Conservation (phyloP, 768 basidiomycete species). For the Clathrus columnatus region DNA sequence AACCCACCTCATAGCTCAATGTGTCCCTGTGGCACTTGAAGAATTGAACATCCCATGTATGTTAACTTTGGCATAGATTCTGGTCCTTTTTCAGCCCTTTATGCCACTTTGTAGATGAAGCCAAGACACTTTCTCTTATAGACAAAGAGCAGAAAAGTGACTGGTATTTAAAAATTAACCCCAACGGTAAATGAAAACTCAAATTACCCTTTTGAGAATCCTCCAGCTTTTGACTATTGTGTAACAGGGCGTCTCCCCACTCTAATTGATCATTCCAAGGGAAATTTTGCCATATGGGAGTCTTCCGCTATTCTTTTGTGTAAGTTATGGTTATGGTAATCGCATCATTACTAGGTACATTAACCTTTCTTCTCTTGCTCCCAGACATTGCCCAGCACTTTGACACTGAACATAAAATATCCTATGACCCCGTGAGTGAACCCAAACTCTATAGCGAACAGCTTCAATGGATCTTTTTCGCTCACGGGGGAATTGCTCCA, state of each 20-base stretch:
- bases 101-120: not conserved
- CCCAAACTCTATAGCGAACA: constrained; percentile 59
- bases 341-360: not conserved
- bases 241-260: constrained; percentile 59
- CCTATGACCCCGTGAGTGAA: constrained; percentile 43
- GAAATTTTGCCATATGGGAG: constrained; percentile 62
- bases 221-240: too few relatives aligned
- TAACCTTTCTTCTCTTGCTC: not conserved
- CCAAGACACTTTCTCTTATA: constrained; percentile 44
- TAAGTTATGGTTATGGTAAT: constrained; percentile 2
- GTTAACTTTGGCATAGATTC: too few relatives aligned
- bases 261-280: constrained; percentile 48
- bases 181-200: constrained; percentile 47
- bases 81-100: too few relatives aligned
- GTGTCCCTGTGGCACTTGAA: not conserved
- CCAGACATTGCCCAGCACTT: constrained; percentile 61
- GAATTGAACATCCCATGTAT: not conserved
- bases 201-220: too few relatives aligned
- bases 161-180: constrained; percentile 70
- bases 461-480: constrained; percentile 84
- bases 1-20: not conserved
- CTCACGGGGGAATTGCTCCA: constrained; percentile 16
- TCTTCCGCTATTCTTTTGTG: constrained; percentile 74
- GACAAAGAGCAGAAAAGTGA: constrained; percentile 72
- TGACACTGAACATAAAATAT: constrained; percentile 63